Conservation (phyloP, 345 rosid genomes). For the Zanthoxylum bungeanum region DNA sequence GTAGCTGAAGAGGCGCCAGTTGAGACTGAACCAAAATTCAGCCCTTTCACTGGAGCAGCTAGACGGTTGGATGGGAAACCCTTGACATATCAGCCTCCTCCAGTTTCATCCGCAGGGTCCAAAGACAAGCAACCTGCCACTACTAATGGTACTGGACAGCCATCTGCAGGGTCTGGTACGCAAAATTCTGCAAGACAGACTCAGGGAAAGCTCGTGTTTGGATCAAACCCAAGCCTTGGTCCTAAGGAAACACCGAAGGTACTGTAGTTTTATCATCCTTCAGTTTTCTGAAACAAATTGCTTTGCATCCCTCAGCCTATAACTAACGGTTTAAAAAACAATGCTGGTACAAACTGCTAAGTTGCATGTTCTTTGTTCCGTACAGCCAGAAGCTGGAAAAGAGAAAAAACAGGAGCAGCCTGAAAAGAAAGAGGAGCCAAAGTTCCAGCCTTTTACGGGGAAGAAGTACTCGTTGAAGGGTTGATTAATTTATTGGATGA, state of each 20-base stretch:
- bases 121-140: conserved; percentile 53
- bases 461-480: conserved; percentile 91
- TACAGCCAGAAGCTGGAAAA: conserved; percentile 53
- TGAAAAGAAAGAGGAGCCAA: conserved; percentile 67
- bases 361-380: neutral
- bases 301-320: neutral
- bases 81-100: conserved; percentile 40
- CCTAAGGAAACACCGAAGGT: conserved; percentile 58
- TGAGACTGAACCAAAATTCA: conserved; percentile 69
- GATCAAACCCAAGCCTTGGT: conserved; percentile 52
- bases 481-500: conserved; percentile 29
- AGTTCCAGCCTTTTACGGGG: conserved; percentile 85
- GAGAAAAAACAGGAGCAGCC: conserved; percentile 59
- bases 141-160: conserved; percentile 42
- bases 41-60: conserved; percentile 73
- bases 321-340: neutral
- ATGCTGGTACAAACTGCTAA: neutral
- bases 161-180: conserved; percentile 47
- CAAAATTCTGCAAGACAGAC: conserved; percentile 50
- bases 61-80: conserved; percentile 94
- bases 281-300: neutral
- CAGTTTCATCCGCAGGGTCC: conserved; percentile 41
- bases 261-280: too few relatives aligned
- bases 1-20: conserved; percentile 65
- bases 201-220: conserved; percentile 95